Base-by-base conservation (phyloP, 768 basidiomycete species). In the Tubosaeta sp. region DNA sequence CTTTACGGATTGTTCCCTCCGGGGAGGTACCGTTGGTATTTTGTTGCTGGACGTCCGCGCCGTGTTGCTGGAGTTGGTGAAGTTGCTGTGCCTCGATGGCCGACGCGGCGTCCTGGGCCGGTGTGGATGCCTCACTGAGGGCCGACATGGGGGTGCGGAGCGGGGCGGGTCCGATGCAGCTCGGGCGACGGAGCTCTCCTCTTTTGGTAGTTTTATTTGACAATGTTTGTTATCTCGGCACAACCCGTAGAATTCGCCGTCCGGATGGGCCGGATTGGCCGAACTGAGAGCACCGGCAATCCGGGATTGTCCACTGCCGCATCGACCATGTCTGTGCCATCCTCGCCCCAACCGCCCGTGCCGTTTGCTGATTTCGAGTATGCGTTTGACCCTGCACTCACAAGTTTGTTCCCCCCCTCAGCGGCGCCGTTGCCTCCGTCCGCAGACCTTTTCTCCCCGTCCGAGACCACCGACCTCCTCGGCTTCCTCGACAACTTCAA, bases 401-500 rank as follows among this genome's bases (percentile, higher is more conserved):
- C 78, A 9, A 71, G 69, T 45, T 53, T 86, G n/a, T 86, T 86
- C 56, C 64, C 68, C 6, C 82, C 85, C 0, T 74, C 78, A 12
- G 80, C 83, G 0, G 77, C 80, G 0, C 80, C 86, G 0, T 65
- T 88, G 0, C 86, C 86, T 0, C 72, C 87, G 0, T 86, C 88
- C 7, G 82, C 86, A 25, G 86, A 86, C 65, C 82, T 92, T 58
- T 88, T 92, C 68, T 86, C 88, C 9, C 75, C 81, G 0, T 78
- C 84, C 55, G 90, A 92, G 70, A 86, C 86, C 6, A 86, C 83
- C 0, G 83, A 89, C 68, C 74, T 92, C 48, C 77, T 91, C 54
- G 84, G 85, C 51, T 92, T 92, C 66, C 81, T 92, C 65, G 88
- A 91, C 70, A 85, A 84, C 68, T 88, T 91, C 62, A 78, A 75